phyloP scores from a whole-genome alignment of 352 stramenopile genomes.

The Pythium grandisporangium region DNA sequence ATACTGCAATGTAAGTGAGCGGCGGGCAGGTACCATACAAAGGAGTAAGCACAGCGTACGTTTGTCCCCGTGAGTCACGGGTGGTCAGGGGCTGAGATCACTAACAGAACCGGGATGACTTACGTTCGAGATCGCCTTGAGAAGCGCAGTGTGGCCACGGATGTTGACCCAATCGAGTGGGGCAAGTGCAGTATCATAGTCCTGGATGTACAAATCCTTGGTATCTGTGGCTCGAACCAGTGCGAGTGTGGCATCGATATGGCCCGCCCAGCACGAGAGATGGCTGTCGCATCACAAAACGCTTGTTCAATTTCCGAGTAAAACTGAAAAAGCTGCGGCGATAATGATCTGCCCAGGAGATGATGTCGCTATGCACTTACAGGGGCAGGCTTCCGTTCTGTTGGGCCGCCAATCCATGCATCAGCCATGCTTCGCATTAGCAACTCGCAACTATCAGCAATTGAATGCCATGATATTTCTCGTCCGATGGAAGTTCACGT shows the following conservation, averaged over 20 bases:
- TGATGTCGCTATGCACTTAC: too few species aligned
- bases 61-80: not conserved
- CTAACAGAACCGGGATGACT: too few species aligned
- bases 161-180: slow-evolving; percentile 54
- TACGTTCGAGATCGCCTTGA: slow-evolving; percentile 50
- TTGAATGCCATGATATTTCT: too few species aligned
- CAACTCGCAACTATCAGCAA: not conserved
- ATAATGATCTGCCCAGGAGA: too few species aligned
- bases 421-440: not conserved
- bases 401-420: not conserved
- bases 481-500: not conserved
- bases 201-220: slow-evolving; percentile 51
- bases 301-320: too few species aligned
- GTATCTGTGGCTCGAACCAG: slow-evolving; percentile 37
- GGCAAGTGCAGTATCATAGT: slow-evolving; percentile 47
- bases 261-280: slow-evolving; percentile 55
- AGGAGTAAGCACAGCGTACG: too few species aligned
- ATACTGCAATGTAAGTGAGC: slow-evolving; percentile 29
- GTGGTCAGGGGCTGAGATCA: too few species aligned
- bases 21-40: too few species aligned
- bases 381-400: slow-evolving; percentile 62
- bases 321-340: too few species aligned
- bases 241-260: slow-evolving; percentile 38
- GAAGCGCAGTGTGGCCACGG: slow-evolving; percentile 28
- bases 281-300: slow-evolving; percentile 40